Percentiles rank a stretch among this genome's conserved stretches.
Conservation (phyloP, 352 stramenopile genomes). For the Globisporangium paroecandrum region DNA sequence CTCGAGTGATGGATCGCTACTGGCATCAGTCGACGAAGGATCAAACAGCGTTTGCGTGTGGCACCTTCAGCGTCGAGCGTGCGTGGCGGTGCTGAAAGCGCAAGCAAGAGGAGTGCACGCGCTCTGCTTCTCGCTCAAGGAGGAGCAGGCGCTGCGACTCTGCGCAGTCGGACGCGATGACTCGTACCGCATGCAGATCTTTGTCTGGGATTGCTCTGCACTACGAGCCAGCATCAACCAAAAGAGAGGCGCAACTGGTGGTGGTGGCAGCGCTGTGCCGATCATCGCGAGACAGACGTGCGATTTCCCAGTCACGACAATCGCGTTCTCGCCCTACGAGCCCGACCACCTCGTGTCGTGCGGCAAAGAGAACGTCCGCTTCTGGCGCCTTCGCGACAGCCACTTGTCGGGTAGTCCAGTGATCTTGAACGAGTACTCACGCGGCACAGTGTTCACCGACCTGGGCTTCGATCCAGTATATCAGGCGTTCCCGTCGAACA, state of each 20-base stretch:
- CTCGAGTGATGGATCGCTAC: slow-evolving; percentile 32
- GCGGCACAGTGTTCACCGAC: slow-evolving; percentile 80
- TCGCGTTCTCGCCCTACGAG: slow-evolving; percentile 87
- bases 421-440: slow-evolving; percentile 88
- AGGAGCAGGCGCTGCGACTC: slow-evolving; percentile 29
- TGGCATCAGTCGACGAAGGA: slow-evolving; percentile 38
- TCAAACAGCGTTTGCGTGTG: slow-evolving; percentile 48
- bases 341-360: slow-evolving; percentile 80
- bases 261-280: slow-evolving; percentile 14
- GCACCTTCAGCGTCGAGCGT: slow-evolving; percentile 41
- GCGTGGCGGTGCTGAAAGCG: slow-evolving; percentile 41
- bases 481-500: slow-evolving; percentile 52
- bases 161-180: slow-evolving; percentile 65
- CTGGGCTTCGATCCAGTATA: slow-evolving; percentile 78
- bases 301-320: slow-evolving; percentile 71
- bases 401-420: slow-evolving; percentile 80
- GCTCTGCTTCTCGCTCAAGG: slow-evolving; percentile 42
- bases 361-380: slow-evolving; percentile 90
- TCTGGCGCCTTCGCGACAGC: slow-evolving; percentile 74
- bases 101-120: slow-evolving; percentile 44
- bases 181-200: slow-evolving; percentile 63
- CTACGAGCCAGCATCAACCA: slow-evolving; percentile 2
- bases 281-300: slow-evolving; percentile 82
- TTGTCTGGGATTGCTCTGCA: slow-evolving; percentile 65
- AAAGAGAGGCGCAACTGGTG: not conserved